A percentile compares a stretch with the other conserved stretches of the same genome.
These are phyloP conservation scores for Leishmania tarentolae DNA, from an alignment of 208 protist genomes.

Conservation along the genomic window DNA sequence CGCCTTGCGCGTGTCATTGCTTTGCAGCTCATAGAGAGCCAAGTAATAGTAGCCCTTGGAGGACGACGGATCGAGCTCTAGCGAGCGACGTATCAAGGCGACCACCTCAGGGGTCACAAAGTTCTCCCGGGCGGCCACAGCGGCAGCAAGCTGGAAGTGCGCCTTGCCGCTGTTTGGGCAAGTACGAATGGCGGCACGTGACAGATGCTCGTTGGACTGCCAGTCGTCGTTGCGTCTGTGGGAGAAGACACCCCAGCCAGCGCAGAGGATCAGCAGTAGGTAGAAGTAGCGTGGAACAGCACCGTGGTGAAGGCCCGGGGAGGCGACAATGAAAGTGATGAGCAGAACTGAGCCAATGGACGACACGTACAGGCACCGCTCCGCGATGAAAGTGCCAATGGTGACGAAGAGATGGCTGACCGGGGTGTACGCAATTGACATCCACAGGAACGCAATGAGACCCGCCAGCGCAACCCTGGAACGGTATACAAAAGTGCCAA, in stretches of 20 bases:
- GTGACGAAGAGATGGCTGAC: slow-evolving; percentile 82
- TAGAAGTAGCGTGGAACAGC: slow-evolving; percentile 16
- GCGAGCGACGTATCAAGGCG: slow-evolving; percentile 28
- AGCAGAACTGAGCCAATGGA: slow-evolving; percentile 35
- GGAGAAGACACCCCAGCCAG: slow-evolving; percentile 42
- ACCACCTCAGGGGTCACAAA: slow-evolving; percentile 30
- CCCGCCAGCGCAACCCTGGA: slow-evolving; percentile 20
- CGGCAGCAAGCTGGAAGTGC: slow-evolving; percentile 33
- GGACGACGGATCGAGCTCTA: slow-evolving; percentile 38
- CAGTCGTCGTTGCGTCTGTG: slow-evolving; percentile 49
- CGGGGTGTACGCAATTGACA: slow-evolving; percentile 77
- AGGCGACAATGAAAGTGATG: slow-evolving; percentile 24
- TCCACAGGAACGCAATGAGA: slow-evolving; percentile 52
- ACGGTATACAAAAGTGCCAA: slow-evolving; percentile 22
- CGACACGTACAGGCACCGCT: slow-evolving; percentile 89
- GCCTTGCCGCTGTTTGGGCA: slow-evolving; percentile 66
- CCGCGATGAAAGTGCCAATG: slow-evolving; percentile 84
- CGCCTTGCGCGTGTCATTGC: slow-evolving; percentile 23
- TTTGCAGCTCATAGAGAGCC: slow-evolving; percentile 35
- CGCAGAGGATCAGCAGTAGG: slow-evolving; percentile 24
- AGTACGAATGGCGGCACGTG: slow-evolving; percentile 35
- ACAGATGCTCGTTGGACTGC: slow-evolving; percentile 44
- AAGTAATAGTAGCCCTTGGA: slow-evolving; percentile 43
- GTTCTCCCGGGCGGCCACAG: slow-evolving; percentile 18
- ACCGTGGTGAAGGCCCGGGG: slow-evolving; percentile 11